phyloP scores from a whole-genome alignment of 345 rosid genomes.

The Noccaea bulbosa region DNA sequence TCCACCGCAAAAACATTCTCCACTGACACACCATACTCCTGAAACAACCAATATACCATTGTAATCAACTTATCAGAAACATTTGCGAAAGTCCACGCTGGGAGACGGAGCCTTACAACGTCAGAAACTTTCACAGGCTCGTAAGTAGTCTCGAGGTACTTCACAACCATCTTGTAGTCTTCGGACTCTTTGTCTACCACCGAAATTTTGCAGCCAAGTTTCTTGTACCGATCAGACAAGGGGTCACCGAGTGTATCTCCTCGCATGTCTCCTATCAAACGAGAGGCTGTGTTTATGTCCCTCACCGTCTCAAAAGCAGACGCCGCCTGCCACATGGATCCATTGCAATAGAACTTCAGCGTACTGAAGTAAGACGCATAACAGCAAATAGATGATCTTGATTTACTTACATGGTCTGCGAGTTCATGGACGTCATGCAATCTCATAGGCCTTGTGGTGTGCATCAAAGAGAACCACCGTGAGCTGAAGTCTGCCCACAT shows the following conservation, averaged over 20 bases:
- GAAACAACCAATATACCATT: slow-evolving; percentile 4
- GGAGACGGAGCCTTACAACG: slow-evolving; percentile 44
- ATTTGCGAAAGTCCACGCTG: too few species aligned
- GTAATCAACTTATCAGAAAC: background rate
- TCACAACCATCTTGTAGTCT: slow-evolving; percentile 74
- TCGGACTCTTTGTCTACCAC: slow-evolving; percentile 62
- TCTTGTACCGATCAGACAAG: slow-evolving; percentile 57
- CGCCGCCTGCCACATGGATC: slow-evolving; percentile 53
- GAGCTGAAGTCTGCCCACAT: slow-evolving; percentile 79
- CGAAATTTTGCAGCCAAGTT: slow-evolving; percentile 62
- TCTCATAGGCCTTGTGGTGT: slow-evolving; percentile 65
- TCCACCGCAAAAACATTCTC: slow-evolving; percentile 66
- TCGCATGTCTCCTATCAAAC: slow-evolving; percentile 68
- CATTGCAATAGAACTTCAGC: background rate
- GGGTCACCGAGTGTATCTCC: slow-evolving; percentile 78
- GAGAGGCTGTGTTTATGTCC: slow-evolving; percentile 73
- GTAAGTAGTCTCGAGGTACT: slow-evolving; percentile 68
- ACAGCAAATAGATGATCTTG: background rate
- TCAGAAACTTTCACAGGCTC: slow-evolving; percentile 77
- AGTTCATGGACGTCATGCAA: slow-evolving; percentile 65
- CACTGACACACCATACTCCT: slow-evolving; percentile 70
- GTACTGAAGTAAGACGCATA: background rate
- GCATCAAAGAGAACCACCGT: slow-evolving; percentile 76
- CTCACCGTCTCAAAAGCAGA: slow-evolving; percentile 66
- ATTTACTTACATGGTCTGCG: slow-evolving; percentile 64